Percentiles rank a stretch among this genome's conserved stretches.
Evolutionary conservation across 257 asterid genomes (phyloP).

Genomic region (Nicotiana tomentosiformis): DNA sequence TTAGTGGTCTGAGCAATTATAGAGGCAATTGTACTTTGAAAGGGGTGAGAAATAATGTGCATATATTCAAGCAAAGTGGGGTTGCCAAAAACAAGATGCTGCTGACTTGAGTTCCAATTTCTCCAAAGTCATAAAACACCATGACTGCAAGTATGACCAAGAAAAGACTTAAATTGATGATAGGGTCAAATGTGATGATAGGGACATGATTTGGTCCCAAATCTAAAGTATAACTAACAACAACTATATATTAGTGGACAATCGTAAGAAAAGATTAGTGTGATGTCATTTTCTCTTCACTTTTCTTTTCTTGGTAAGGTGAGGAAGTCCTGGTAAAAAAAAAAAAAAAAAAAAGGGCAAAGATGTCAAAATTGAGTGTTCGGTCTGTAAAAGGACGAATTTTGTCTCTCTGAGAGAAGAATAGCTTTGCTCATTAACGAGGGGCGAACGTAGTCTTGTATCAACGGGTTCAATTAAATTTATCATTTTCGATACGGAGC

Average conservation of each 20-base stretch:
- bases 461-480: no score
- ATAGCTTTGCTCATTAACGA: background rate
- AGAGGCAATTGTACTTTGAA: background rate
- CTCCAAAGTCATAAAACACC: background rate
- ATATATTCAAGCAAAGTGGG: background rate
- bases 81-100: background rate
- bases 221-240: background rate
- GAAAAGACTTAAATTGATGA: background rate
- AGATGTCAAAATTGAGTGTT: background rate
- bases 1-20: background rate
- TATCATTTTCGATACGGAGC: no score
- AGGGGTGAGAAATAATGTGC: background rate
- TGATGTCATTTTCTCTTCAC: background rate
- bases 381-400: background rate
- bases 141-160: slow-evolving; percentile 6
- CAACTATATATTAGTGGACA: background rate
- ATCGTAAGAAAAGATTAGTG: background rate
- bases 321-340: no score
- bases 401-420: background rate
- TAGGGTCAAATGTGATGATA: background rate
- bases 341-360: background rate
- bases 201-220: slow-evolving; percentile 5
- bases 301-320: background rate
- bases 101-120: slow-evolving; percentile 4
- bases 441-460: no score